Evolutionary conservation across 306 rosid species (phyloP).

Genomic region (Coriaria nepalensis): DNA sequence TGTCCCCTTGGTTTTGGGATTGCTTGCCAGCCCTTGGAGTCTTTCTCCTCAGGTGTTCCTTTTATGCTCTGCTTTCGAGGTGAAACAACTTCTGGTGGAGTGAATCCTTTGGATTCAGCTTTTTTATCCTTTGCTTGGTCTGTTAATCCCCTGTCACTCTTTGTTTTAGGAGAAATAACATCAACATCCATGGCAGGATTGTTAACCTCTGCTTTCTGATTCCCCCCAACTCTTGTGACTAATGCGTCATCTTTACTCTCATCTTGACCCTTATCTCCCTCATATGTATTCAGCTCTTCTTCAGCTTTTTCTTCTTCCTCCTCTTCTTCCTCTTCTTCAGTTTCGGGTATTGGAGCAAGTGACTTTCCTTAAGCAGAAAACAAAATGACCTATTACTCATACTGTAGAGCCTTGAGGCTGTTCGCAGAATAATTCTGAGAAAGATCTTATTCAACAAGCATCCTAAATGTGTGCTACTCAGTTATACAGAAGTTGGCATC

Average conservation of each 20-base stretch:
- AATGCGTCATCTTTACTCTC: constrained; percentile 15
- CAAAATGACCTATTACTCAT: constrained; percentile 27
- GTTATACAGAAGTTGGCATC: too few species aligned
- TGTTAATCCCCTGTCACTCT: constrained; percentile 17
- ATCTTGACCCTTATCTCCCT: constrained; percentile 20
- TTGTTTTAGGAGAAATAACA: constrained; percentile 18
- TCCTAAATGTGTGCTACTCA: too few species aligned
- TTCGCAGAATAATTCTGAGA: neutral
- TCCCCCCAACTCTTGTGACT: constrained; percentile 17
- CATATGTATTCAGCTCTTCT: constrained; percentile 15
- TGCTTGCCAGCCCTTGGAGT: constrained; percentile 70
- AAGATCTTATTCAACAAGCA: too few species aligned
- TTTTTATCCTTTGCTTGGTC: constrained; percentile 29
- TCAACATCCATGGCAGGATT: constrained; percentile 17
- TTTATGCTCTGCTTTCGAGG: constrained; percentile 17
- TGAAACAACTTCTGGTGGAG: constrained; percentile 21
- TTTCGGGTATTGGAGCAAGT: constrained; percentile 94
- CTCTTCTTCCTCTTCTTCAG: constrained; percentile 77
- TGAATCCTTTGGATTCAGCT: constrained; percentile 15
- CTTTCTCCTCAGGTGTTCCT: constrained; percentile 30
- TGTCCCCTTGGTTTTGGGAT: constrained; percentile 97
- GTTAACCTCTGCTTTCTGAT: constrained; percentile 21
- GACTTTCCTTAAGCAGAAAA: constrained; percentile 83
- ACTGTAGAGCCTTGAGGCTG: constrained; percentile 2
- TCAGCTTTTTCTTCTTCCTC: constrained; percentile 39